phyloP scores from a whole-genome alignment of 495 filamentous ascomycete genomes.

The Penicillium mononematosum region DNA sequence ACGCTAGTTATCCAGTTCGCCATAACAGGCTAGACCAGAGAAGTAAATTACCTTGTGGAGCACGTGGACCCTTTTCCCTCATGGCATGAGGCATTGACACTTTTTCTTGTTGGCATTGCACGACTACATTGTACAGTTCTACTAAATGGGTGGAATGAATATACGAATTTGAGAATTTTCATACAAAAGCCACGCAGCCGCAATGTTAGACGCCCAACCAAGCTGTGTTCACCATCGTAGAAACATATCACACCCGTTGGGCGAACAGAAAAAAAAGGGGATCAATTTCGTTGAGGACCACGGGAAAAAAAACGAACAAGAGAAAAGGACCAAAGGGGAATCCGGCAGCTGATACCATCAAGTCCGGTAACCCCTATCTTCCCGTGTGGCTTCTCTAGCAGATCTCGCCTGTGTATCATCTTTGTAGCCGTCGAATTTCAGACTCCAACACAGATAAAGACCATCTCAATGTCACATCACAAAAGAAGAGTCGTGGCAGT shows the following conservation, averaged over 20 bases:
- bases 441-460: conserved; percentile 42
- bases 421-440: conserved; percentile 42
- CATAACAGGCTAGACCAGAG: conserved; percentile 3
- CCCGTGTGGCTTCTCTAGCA: conserved; percentile 35
- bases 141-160: conserved; percentile 8
- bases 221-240: conserved; percentile 17
- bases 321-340: conserved; percentile 23
- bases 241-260: conserved; percentile 22
- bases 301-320: conserved; percentile 18
- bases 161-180: conserved; percentile 25
- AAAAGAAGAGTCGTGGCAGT: conserved; percentile 46
- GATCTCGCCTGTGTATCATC: conserved; percentile 43
- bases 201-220: conserved; percentile 27
- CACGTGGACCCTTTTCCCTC: conserved; percentile 1
- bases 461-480: conserved; percentile 45
- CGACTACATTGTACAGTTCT: not conserved
- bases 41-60: conserved; percentile 12
- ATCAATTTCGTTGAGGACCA: conserved; percentile 38
- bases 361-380: conserved; percentile 21
- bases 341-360: conserved; percentile 31
- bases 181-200: conserved; percentile 25
- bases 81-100: not conserved
- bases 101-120: not conserved
- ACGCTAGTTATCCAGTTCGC: not conserved
- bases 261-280: conserved; percentile 27